Conservation (phyloP, 331 rosid species). For the Acacia concinna region DNA sequence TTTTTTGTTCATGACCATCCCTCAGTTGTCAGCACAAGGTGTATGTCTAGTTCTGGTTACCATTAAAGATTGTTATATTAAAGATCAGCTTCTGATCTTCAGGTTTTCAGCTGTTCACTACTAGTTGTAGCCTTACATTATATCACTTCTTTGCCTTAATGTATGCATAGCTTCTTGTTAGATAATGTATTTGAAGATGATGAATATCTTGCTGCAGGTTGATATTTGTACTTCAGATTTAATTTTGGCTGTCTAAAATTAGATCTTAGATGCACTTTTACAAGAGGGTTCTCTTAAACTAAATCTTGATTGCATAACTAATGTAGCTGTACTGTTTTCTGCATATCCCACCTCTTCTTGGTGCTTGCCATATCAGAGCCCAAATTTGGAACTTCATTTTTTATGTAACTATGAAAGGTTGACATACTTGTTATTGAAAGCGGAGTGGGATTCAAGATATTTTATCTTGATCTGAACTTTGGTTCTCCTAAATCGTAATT, state of each 20-base stretch:
- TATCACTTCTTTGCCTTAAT: background rate
- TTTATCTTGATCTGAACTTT: background rate
- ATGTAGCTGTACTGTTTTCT: background rate
- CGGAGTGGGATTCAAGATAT: background rate
- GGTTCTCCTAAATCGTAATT: background rate
- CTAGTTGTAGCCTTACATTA: background rate
- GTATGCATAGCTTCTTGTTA: background rate
- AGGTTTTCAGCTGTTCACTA: background rate
- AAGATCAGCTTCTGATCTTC: conserved; percentile 9
- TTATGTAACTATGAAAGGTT: background rate
- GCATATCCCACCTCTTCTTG: background rate
- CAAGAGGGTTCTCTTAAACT: background rate
- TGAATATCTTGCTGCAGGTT: background rate
- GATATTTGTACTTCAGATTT: background rate
- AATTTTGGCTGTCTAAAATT: background rate
- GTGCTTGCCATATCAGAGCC: background rate
- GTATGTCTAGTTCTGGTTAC: background rate
- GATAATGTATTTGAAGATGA: background rate
- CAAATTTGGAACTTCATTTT: background rate
- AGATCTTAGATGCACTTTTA: background rate
- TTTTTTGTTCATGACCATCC: conserved; percentile 1
- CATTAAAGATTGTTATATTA: background rate
- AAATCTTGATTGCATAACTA: background rate
- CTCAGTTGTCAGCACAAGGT: background rate
- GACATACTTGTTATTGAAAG: background rate